phyloP scores from a whole-genome alignment of 2,329 filamentous ascomycete species.

The Nannizzia gypsea region DNA sequence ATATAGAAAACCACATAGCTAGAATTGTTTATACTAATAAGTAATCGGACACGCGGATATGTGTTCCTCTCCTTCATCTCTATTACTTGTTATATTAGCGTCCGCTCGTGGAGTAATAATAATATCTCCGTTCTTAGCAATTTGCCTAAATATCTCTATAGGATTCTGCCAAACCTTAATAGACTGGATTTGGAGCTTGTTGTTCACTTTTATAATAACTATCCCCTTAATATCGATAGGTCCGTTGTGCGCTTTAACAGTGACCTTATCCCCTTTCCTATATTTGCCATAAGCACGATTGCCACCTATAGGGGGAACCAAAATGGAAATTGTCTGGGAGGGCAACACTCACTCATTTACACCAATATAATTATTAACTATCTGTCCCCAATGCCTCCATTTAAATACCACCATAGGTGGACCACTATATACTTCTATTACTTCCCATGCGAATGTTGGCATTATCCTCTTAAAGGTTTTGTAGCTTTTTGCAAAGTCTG shows the following conservation, averaged over 20 bases:
- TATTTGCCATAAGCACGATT: no score
- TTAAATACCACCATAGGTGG: constrained; percentile 51
- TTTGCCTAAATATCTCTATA: constrained; percentile 55
- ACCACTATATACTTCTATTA: constrained; percentile 55
- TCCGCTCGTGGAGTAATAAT: no score
- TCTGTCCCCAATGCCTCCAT: constrained; percentile 57
- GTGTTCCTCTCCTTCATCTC: no score
- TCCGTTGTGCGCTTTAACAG: constrained; percentile 48
- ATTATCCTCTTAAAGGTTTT: constrained; percentile 64
- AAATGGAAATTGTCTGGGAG: neutral
- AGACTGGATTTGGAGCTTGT: constrained; percentile 46
- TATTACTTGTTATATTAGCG: no score
- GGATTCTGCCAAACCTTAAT: constrained; percentile 57
- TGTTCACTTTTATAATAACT: constrained; percentile 50
- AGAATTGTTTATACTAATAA: no score
- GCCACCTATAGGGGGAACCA: no score
- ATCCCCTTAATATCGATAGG: constrained; percentile 53
- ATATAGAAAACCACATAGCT: no score
- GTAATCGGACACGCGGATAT: no score
- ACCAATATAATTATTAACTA: constrained; percentile 55
- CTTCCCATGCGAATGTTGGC: constrained; percentile 61
- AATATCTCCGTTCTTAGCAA: constrained; percentile 39
- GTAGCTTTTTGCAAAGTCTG: constrained; percentile 52
- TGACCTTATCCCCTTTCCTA: constrained; percentile 52
- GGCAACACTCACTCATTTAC: constrained; percentile 45